These are phyloP conservation scores for Epicoccum nigrum DNA, from an alignment of 2,329 filamentous ascomycete species.

Conservation along the genomic window DNA sequence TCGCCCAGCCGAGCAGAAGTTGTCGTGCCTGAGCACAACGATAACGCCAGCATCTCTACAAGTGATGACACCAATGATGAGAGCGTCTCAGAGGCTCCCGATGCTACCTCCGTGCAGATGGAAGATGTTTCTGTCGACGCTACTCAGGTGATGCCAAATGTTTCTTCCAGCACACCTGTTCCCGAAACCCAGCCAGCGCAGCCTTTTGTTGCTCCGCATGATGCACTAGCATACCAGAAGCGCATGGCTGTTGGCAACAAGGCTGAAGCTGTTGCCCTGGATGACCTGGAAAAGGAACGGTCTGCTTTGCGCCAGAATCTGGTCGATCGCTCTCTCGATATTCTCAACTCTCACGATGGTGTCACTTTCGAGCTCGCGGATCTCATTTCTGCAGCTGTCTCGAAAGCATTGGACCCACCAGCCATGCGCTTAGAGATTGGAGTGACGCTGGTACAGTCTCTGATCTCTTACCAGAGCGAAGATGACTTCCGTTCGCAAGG, in stretches of 20 bases:
- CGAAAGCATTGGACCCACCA: slow-evolving; percentile 64
- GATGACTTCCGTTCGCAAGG: slow-evolving; percentile 62
- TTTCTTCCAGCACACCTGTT: slow-evolving; percentile 23
- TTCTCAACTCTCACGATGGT: slow-evolving; percentile 85
- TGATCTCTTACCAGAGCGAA: slow-evolving; percentile 71
- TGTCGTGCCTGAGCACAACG: slow-evolving; percentile 39
- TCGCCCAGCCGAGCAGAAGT: slow-evolving; percentile 44
- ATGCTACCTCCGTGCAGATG: slow-evolving; percentile 49
- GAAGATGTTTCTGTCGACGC: slow-evolving; percentile 34
- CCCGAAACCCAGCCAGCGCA: slow-evolving; percentile 26
- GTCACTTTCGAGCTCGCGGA: slow-evolving; percentile 91
- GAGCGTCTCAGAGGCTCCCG: slow-evolving; percentile 35
- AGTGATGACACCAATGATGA: slow-evolving; percentile 36
- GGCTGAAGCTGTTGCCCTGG: slow-evolving; percentile 64
- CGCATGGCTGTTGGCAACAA: slow-evolving; percentile 41
- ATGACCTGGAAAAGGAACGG: slow-evolving; percentile 80
- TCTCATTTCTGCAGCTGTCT: slow-evolving; percentile 75
- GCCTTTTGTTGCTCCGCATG: slow-evolving; percentile 21
- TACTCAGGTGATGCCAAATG: slow-evolving; percentile 19
- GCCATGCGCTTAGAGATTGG: slow-evolving; percentile 75
- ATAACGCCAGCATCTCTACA: slow-evolving; percentile 34
- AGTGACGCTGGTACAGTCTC: slow-evolving; percentile 79
- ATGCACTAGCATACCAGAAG: slow-evolving; percentile 43
- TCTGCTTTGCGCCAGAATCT: slow-evolving; percentile 74
- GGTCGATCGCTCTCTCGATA: slow-evolving; percentile 88